These are phyloP conservation scores for Nicotiana sylvestris DNA, from an alignment of 257 asterid genomes.

Conservation along the genomic window DNA sequence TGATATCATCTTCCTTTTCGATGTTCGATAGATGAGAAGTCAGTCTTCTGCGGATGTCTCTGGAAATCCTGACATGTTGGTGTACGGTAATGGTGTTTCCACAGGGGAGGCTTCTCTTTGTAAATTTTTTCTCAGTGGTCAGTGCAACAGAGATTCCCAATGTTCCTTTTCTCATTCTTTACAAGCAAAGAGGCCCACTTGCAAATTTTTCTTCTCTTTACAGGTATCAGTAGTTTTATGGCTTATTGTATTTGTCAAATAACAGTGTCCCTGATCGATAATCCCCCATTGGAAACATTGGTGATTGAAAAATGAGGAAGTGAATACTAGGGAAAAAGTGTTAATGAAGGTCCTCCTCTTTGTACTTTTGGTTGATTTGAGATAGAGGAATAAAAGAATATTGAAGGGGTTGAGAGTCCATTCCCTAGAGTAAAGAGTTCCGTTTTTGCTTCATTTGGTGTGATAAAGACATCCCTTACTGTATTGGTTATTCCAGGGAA, in stretches of 20 bases:
- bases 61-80: slow-evolving; percentile 23
- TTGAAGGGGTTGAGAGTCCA: neutral
- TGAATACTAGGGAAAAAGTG: neutral
- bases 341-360: neutral
- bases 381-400: neutral
- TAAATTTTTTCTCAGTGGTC: slow-evolving; percentile 56
- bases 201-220: slow-evolving; percentile 85
- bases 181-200: slow-evolving; percentile 48
- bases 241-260: neutral
- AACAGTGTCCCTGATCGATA: neutral
- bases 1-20: slow-evolving; percentile 15
- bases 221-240: slow-evolving; percentile 45
- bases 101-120: slow-evolving; percentile 47
- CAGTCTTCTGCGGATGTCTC: slow-evolving; percentile 41
- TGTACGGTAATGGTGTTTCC: slow-evolving; percentile 16
- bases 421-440: neutral
- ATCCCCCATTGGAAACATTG: neutral
- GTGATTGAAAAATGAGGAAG: neutral
- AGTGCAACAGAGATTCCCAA: slow-evolving; percentile 73
- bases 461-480: neutral
- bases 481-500: neutral
- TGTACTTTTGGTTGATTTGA: neutral
- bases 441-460: neutral
- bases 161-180: slow-evolving; percentile 79
- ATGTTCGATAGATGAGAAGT: slow-evolving; percentile 59